Base-by-base conservation (phyloP, 176 grass and related monocot species). In the Phoenix roebelenii region DNA sequence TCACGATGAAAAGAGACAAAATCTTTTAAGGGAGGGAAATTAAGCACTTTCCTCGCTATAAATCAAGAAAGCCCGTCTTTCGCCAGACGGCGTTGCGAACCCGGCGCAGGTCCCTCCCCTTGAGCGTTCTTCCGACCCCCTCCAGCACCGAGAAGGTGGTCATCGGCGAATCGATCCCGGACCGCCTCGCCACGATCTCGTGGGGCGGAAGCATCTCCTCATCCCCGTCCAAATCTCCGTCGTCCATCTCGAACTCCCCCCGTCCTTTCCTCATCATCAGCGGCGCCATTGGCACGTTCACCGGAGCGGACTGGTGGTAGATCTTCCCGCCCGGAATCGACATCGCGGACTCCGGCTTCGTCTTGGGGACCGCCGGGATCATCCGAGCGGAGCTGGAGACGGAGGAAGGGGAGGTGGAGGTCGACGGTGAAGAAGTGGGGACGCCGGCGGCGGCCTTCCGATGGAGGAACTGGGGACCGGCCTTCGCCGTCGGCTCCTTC, bases 1-100 rank as follows among this genome's bases (percentile, higher is more conserved):
- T 15, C n/a, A 68, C 6, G 12, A 44, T 15, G 10, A 68, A 68
- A 57, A 44, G 16, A 22, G 17, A 0, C 52, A 68, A 68, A 57
- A 68, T 24, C 0, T 48, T 68, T 65, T 50, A 39, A 16, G 9
- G 16, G 65, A 15, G 29, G n/a, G 23, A 56, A 7, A 20, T 20
- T 20, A 20, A 35, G 3, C 17, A 12, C 20, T 26, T 56, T 44
- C 25, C 26, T 68, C 65, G 4, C 35, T 44, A 44, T 85, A 71
- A 92, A 85, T 92, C 82, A n/a, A 92, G 78, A 72, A 92, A 88
- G n/a, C 93, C 93, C 6, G 84, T 92, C 67, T 65, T 85, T 62
- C 76, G 72, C 81, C 85, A 92, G 49, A 98, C 73, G 24, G 84
- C 88, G 68, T 98, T 88, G 69, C 88, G 79, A 67, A 89, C 84